Evolutionary conservation across 768 basidiomycete genomes (phyloP), one percentile per base, ranked within the genome.

Genomic region (Russula sp.): DNA sequence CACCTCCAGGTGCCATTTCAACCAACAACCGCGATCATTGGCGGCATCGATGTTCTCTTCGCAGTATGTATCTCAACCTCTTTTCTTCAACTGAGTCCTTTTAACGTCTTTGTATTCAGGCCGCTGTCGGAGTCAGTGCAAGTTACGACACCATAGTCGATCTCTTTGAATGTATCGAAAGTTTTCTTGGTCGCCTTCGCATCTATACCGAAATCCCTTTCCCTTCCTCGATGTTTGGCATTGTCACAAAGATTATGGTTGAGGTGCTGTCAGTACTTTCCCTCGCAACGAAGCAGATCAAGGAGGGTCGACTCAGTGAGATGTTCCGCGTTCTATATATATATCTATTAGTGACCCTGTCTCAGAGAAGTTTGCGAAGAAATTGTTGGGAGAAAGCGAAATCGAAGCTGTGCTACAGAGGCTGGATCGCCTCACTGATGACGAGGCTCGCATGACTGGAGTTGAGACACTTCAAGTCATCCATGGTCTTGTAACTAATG

Each of bases 291-390:
- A 29, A 29, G 25, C 25, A 29, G 9, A 45, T 59, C 7, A 42
- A 59, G 7, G 38, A 60, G 10, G 59, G 59, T 1, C 29, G 53
- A 4, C 7, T 60, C 14, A 55, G 59, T 60, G n/a, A 48, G 59
- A 29, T 3, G 25, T 29, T 29, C 25, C 25, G 25, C 25, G 3
- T 29, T 29, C 25, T 29, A 29, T 29, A 29, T 29, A 20, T 18
- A 3, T 53, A 3, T 4, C 25, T 3, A 29, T 29, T 29, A 29
- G 25, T 29, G 25, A 29, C 25, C 25, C 25, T 29, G 25, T 29
- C 11, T 7, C 3, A 53, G 47, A 41, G 39, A 55, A 55, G 7
- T 55, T 55, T 10, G 41, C 41, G 0, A 55, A 55, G 6, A 55
- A 43, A 11, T 0, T 58, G 10, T 8, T 49, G 18, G 47, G 47